Base-by-base conservation (phyloP, 768 basidiomycete species). In the Russula olivacea region DNA sequence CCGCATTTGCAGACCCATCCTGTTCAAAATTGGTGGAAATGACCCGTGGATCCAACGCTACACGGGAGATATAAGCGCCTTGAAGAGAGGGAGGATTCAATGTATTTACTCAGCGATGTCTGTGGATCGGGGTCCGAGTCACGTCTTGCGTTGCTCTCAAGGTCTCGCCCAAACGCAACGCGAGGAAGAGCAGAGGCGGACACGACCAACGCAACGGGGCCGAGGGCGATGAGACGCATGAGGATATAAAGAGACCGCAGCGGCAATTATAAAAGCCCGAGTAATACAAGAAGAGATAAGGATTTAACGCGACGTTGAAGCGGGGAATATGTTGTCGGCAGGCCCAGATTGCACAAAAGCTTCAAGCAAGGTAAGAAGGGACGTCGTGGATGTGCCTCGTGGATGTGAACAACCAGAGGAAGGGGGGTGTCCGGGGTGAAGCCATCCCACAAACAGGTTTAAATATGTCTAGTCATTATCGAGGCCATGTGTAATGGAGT, bases 1-100 rank as follows among this genome's bases (percentile, higher is more conserved):
- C 36, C 3, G 17, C 48, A 48, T 54, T 48, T 19, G 74, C 74
- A 71, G 81, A 80, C n/a, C 84, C 84, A 62, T 84, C 72, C 48
- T 79, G 76, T 12, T 72, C 74, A 69, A 83, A 82, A 23, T 78
- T 78, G 17, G 65, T 70, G 11, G 76, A 75, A 61, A 84, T 74
- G 8, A 84, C 79, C 5, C 66, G 67, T 7, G 78, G 75, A 64
- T 82, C 79, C 28, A 84, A 73, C 3, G 78, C 59, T 61, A n/a
- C 17, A 55, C 4, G 25, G 25, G 0, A 15, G 12, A 11, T 14
- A 14, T 61, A 6, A 55, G 45, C 45, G 25, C 25, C 10, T 2
- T 45, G 32, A 28, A 25, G 32, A 6, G 4, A 4, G 34, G 19
- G 3, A n/a, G 48, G 14, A n/a, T 11, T 38, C 32, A 25, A 1